Conservation (phyloP, 805 yeast species). For the Clavispora phyllophila region DNA sequence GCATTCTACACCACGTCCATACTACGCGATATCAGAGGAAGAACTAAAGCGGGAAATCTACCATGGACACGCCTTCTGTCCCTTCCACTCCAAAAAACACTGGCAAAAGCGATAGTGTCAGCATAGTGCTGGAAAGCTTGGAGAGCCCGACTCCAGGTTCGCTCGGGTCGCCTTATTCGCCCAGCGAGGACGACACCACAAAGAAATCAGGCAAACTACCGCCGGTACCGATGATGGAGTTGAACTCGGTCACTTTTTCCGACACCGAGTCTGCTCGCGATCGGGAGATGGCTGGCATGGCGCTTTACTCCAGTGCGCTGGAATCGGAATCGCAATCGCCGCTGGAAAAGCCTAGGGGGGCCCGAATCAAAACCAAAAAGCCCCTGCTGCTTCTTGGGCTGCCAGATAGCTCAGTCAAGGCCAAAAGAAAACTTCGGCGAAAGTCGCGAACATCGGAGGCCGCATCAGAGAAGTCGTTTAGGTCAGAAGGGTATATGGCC, state of each 20-base stretch:
- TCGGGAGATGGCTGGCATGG: slow-evolving; percentile 2
- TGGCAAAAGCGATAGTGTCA: not conserved
- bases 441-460: slow-evolving; percentile 13
- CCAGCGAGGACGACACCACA: not conserved
- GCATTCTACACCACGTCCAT: no score
- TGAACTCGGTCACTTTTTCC: slow-evolving; percentile 3
- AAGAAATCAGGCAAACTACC: not conserved
- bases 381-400: slow-evolving; percentile 3
- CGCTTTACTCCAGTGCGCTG: slow-evolving; percentile 17
- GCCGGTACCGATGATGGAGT: slow-evolving; percentile 2
- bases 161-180: slow-evolving; percentile 3
- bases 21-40: not conserved
- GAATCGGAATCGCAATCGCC: slow-evolving; percentile 12
- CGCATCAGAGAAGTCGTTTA: slow-evolving; percentile 11
- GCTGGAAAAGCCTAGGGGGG: slow-evolving; percentile 5
- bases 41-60: not conserved
- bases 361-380: slow-evolving; percentile 3
- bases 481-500: slow-evolving; percentile 12
- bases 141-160: slow-evolving; percentile 1
- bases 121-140: not conserved
- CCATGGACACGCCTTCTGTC: not conserved
- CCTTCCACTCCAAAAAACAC: not conserved
- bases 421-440: slow-evolving; percentile 9
- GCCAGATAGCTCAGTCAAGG: slow-evolving; percentile 2
- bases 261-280: slow-evolving; percentile 6